Base-by-base conservation (phyloP, 2,329 filamentous ascomycete species). In the Aspergillus phoenicis region DNA sequence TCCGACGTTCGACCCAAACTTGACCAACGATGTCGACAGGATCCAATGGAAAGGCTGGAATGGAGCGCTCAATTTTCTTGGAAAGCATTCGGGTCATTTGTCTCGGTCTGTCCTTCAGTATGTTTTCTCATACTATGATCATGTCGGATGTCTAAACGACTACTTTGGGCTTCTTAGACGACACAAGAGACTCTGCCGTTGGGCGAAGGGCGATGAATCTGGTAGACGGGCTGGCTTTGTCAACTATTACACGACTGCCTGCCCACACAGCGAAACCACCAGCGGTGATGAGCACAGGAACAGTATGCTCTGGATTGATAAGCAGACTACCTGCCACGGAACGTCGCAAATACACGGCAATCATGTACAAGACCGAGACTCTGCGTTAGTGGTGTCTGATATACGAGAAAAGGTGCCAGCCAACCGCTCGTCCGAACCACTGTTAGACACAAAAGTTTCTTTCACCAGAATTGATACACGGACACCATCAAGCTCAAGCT, bases 181-280 rank as follows among this genome's bases (percentile, higher is more conserved):
- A 13, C 43, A 55, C 26, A 5, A 26, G 4, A 15, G 1, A 8
- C 8, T 55, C 1, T 45, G 52, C 4, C 5, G 10, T 17, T 45
- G 38, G 52, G 22, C 20, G 5, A 13, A 20, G 22, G 22, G 6
- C n/a, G 52, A 15, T 13, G 13, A 30, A 3, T 5, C 30, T 13
- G 11, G 15, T 20, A 2, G 2, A 4, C 8, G 24, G 8, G 22
- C 33, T 5, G 3, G 38, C 4, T 55, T 41, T 13, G 36, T 45
- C 7, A 55, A 55, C 8, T 55, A 55, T 28, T 55, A 55, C n/a
- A 30, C 52, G 13, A 45, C 38, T 20, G 33, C 33, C 11, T 36
- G 33, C 1, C 33, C 33, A 13, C 33, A 5, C 2, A 13, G 33
- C 33, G 11, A 15, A 13, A 6, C 33, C 33, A 36, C 5, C 4